Percentiles rank a stretch among this genome's conserved stretches.
Conservation (phyloP, 805 yeast genomes). For the Jamesozyma spencerorum region DNA sequence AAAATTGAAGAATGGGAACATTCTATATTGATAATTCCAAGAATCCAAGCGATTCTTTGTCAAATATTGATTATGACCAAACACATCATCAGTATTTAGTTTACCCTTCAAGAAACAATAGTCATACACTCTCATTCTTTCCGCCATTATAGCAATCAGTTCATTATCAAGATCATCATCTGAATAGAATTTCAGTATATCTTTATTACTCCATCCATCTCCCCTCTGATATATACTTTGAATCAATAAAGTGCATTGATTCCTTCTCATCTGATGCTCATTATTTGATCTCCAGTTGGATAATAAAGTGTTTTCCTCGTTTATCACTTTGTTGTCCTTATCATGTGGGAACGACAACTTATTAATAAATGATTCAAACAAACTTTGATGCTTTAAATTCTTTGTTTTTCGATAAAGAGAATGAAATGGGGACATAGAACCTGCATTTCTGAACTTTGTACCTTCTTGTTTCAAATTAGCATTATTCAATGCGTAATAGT, state of each 20-base stretch:
- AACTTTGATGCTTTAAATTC: no score
- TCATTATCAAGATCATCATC: constrained; percentile 16
- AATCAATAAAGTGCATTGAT: constrained; percentile 15
- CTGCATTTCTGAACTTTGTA: no score
- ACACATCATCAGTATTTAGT: constrained; percentile 9
- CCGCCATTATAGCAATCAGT: constrained; percentile 16
- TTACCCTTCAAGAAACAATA: constrained; percentile 20
- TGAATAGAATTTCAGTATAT: constrained; percentile 9
- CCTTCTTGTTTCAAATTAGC: no score
- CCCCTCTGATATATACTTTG: constrained; percentile 12
- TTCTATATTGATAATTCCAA: constrained; percentile 14
- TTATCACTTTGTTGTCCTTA: no score
- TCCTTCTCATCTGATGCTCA: not conserved
- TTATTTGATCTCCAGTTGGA: no score
- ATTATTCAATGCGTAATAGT: no score
- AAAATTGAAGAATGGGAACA: constrained; percentile 23
- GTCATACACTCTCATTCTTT: constrained; percentile 23
- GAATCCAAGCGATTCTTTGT: constrained; percentile 1
- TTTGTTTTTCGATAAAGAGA: no score
- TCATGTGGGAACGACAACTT: no score
- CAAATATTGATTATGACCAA: constrained; percentile 5
- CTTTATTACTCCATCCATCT: constrained; percentile 18
- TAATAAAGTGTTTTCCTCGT: no score
- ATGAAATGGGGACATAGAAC: no score
- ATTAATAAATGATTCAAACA: no score